Evolutionary conservation across 2,329 filamentous ascomycete species (phyloP).

Genomic region (Phialophora tarda): DNA sequence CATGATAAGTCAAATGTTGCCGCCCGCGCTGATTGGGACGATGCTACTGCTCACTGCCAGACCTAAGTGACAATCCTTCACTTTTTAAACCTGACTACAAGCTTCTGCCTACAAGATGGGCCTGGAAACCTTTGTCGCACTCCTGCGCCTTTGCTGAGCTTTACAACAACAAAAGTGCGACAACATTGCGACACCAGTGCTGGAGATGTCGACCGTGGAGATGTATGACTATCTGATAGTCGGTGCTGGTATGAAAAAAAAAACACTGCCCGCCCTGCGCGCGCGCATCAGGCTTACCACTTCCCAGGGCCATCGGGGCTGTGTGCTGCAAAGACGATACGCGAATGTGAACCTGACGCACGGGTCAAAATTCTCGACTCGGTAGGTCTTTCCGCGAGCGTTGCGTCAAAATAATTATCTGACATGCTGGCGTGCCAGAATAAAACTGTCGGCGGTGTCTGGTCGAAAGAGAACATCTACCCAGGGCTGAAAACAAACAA

Average conservation of each 20-base stretch:
- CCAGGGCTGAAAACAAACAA: slow-evolving; percentile 76
- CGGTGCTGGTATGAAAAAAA: slow-evolving; percentile 30
- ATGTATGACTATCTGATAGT: slow-evolving; percentile 37
- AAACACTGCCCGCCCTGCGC: background rate
- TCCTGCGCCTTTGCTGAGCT: background rate
- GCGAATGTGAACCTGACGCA: slow-evolving; percentile 35
- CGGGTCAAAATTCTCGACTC: slow-evolving; percentile 33
- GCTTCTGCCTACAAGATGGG: slow-evolving; percentile 3
- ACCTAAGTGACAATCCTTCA: slow-evolving; percentile 7
- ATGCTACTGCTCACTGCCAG: slow-evolving; percentile 3
- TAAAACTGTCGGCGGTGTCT: slow-evolving; percentile 64
- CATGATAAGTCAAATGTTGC: slow-evolving; percentile 8
- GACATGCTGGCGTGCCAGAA: slow-evolving; percentile 23
- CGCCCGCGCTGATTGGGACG: slow-evolving; percentile 9
- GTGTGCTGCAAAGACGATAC: slow-evolving; percentile 38
- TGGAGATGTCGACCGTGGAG: background rate
- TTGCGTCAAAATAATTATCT: background rate
- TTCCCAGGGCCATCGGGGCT: slow-evolving; percentile 35
- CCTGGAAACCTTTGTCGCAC: background rate
- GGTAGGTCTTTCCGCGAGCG: slow-evolving; percentile 24
- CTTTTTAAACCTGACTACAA: background rate
- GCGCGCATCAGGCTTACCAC: background rate
- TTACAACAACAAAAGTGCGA: background rate
- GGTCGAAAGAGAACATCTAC: slow-evolving; percentile 70
- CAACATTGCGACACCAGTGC: background rate